phyloP scores from a whole-genome alignment of 108 stramenopile species.

The Nitzschia inconspicua region DNA sequence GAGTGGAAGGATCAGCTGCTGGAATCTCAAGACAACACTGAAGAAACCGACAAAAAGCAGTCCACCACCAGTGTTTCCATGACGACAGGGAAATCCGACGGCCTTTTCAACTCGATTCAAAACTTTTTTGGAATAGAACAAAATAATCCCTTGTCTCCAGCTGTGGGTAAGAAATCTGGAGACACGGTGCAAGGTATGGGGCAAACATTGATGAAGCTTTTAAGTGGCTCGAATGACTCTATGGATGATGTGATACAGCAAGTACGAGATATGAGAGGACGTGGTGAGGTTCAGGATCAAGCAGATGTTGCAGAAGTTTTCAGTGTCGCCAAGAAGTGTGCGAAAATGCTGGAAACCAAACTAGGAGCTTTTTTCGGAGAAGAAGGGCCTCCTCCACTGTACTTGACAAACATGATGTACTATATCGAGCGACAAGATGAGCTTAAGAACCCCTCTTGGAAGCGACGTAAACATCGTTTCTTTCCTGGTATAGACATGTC shows the following conservation, averaged over 20 bases:
- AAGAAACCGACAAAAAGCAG: too few relatives aligned
- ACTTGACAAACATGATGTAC: constrained; percentile 38
- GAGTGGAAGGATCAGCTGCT: too few relatives aligned
- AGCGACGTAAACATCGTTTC: constrained; percentile 74
- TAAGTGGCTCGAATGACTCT: background rate
- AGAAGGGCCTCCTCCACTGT: constrained; percentile 10
- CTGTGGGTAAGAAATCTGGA: too few relatives aligned
- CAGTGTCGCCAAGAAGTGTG: background rate
- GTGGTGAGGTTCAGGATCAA: constrained; percentile 24
- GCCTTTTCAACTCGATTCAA: too few relatives aligned
- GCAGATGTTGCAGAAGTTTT: constrained; percentile 20
- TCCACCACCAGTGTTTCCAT: too few relatives aligned
- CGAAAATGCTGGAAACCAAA: constrained; percentile 4
- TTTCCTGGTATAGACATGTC: constrained; percentile 44
- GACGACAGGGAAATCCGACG: too few relatives aligned
- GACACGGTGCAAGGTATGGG: constrained; percentile 5
- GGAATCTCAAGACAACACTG: too few relatives aligned
- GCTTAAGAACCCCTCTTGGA: constrained; percentile 74
- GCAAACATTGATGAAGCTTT: background rate
- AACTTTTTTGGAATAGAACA: too few relatives aligned
- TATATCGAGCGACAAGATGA: constrained; percentile 77
- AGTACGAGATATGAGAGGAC: constrained; percentile 17
- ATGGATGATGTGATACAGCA: constrained; percentile 19
- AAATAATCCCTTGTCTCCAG: too few relatives aligned
- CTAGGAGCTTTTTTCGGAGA: constrained; percentile 13